A percentile compares a stretch with the other conserved stretches of the same genome.
phyloP scores from a whole-genome alignment of 2,329 filamentous ascomycete genomes.

The Colletotrichum musicola region DNA sequence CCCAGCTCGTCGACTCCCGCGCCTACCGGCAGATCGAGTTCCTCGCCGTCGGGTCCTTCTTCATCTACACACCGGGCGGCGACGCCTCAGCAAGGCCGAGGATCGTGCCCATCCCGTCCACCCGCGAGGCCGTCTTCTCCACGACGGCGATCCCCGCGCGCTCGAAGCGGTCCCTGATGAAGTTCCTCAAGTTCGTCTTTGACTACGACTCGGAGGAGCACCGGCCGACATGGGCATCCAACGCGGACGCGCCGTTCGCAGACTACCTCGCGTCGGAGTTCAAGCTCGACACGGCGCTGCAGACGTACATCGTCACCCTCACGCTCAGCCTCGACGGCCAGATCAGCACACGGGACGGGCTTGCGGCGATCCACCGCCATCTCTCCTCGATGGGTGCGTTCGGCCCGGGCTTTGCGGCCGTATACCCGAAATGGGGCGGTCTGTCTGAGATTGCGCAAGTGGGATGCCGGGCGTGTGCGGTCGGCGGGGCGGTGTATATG shows the following conservation, averaged over 20 bases:
- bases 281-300: constrained; percentile 76
- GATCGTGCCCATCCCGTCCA: constrained; percentile 83
- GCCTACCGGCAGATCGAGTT: constrained; percentile 94
- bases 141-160: constrained; percentile 81
- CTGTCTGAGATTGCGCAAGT: constrained; percentile 91
- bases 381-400: constrained; percentile 89
- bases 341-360: constrained; percentile 72
- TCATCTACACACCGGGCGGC: constrained; percentile 69
- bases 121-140: constrained; percentile 91
- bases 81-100: constrained; percentile 44
- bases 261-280: constrained; percentile 73
- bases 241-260: constrained; percentile 67
- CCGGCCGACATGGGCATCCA: constrained; percentile 68
- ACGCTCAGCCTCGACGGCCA: constrained; percentile 78
- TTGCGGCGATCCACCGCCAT: constrained; percentile 82
- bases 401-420: constrained; percentile 87
- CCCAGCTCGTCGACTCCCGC: constrained; percentile 87
- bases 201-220: constrained; percentile 74
- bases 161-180: constrained; percentile 90
- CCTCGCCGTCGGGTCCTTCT: constrained; percentile 92
- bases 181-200: constrained; percentile 89
- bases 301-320: constrained; percentile 73
- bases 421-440: constrained; percentile 94
- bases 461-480: constrained; percentile 88
- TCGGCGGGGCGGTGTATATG: constrained; percentile 92